These are phyloP conservation scores for Geotrichum macrosporum DNA, from an alignment of 1,139 yeast species.

Conservation along the genomic window DNA sequence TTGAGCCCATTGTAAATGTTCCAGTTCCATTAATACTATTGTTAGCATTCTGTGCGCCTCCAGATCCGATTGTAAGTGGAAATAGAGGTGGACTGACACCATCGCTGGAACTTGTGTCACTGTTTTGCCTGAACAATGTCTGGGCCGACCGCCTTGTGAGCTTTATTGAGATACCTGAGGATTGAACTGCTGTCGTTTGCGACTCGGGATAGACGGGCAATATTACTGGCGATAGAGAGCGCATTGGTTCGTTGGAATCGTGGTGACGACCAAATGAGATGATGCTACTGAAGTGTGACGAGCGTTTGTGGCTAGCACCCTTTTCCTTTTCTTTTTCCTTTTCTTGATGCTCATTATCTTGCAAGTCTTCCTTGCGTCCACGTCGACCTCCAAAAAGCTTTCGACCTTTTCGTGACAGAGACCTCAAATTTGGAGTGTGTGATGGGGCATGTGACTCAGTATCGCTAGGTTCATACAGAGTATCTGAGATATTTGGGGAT, in stretches of 20 bases:
- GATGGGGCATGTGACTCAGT: neutral
- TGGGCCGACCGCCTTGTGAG: slow-evolving; percentile 2
- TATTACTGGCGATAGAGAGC: neutral
- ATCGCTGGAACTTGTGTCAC: neutral
- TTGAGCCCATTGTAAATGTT: slow-evolving; percentile 10
- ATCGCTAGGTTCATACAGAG: neutral
- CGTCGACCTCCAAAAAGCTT: slow-evolving; percentile 10
- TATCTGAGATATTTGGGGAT: neutral
- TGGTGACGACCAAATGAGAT: neutral
- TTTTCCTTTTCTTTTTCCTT: slow-evolving; percentile 3
- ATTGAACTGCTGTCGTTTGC: neutral
- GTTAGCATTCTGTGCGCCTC: neutral
- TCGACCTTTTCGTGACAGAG: slow-evolving; percentile 8
- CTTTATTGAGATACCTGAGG: neutral
- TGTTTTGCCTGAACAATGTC: neutral
- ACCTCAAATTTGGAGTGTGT: neutral
- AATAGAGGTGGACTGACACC: neutral
- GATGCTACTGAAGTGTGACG: slow-evolving; percentile 1
- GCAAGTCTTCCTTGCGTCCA: too few species aligned
- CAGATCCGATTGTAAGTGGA: neutral
- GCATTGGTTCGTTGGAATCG: neutral
- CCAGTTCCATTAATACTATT: slow-evolving; percentile 15
- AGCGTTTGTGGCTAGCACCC: neutral
- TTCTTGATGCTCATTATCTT: too few species aligned
- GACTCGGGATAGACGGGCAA: neutral